Evolutionary conservation across 352 stramenopile genomes (phyloP).

Genomic region (Globisporangium camurandrum): DNA sequence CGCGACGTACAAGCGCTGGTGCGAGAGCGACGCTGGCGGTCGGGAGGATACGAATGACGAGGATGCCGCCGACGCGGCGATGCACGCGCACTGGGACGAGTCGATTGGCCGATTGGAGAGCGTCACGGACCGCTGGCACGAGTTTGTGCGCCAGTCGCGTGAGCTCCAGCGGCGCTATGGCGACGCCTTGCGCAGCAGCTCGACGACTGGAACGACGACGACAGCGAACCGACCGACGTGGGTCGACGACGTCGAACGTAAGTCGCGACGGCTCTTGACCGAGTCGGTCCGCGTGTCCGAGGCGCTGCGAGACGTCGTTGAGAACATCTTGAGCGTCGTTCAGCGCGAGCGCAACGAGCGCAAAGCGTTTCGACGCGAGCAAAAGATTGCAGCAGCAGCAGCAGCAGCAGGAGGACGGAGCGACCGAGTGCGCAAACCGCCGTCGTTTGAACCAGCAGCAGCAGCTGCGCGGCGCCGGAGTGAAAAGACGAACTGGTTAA

Average conservation of each 20-base stretch:
- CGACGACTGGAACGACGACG: slow-evolving; percentile 10
- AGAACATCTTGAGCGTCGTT: slow-evolving; percentile 33
- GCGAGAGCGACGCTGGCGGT: slow-evolving; percentile 38
- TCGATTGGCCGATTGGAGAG: slow-evolving; percentile 47
- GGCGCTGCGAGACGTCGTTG: slow-evolving; percentile 39
- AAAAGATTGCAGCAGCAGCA: slow-evolving; percentile 13
- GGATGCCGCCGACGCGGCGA: slow-evolving; percentile 11
- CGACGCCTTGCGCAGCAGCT: slow-evolving; percentile 29
- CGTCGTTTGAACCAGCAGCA: not conserved
- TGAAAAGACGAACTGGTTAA: too few relatives aligned
- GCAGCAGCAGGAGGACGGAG: slow-evolving; percentile 1
- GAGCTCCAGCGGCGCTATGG: slow-evolving; percentile 44
- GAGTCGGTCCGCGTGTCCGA: slow-evolving; percentile 54
- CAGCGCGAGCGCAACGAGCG: slow-evolving; percentile 34
- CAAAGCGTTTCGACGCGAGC: slow-evolving; percentile 28
- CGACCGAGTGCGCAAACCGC: too few relatives aligned
- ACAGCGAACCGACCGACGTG: slow-evolving; percentile 27
- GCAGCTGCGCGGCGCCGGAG: too few relatives aligned
- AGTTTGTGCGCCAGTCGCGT: slow-evolving; percentile 45
- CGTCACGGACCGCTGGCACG: slow-evolving; percentile 42
- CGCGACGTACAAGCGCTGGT: slow-evolving; percentile 68
- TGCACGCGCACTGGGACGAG: slow-evolving; percentile 44
- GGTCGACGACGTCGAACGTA: slow-evolving; percentile 52
- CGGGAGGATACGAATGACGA: too few relatives aligned
- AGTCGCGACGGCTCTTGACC: slow-evolving; percentile 36